A percentile compares a stretch with the other conserved stretches of the same genome.
These are phyloP conservation scores for Boletus semigastroideus DNA, from an alignment of 1,284 basidiomycete genomes.

Conservation along the genomic window DNA sequence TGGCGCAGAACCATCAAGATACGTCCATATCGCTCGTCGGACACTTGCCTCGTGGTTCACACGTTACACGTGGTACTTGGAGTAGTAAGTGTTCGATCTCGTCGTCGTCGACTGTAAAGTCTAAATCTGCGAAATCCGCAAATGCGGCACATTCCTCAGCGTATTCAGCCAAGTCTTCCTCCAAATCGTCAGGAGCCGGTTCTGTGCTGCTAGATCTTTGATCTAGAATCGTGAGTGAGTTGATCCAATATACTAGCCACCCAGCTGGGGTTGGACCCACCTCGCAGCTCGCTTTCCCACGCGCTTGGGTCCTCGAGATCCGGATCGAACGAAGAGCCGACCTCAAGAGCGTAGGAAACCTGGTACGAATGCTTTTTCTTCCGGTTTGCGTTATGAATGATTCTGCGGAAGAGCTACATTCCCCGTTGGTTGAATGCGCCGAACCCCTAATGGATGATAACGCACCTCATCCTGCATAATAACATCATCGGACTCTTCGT, in stretches of 20 bases:
- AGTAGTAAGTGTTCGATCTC: conserved; percentile 23
- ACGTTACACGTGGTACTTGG: not conserved
- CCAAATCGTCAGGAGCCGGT: conserved; percentile 44
- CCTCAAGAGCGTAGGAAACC: conserved; percentile 62
- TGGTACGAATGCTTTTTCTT: conserved; percentile 52
- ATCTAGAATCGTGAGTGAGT: conserved; percentile 5
- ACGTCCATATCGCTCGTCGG: conserved; percentile 24
- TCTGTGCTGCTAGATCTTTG: conserved; percentile 16
- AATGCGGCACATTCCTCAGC: conserved; percentile 52
- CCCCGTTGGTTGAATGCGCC: conserved; percentile 6
- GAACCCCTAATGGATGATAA: not conserved
- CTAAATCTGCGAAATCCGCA: conserved; percentile 54
- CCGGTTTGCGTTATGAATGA: conserved; percentile 51
- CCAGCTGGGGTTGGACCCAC: conserved; percentile 28
- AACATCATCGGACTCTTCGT: conserved; percentile 44
- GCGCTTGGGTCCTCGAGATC: conserved; percentile 57
- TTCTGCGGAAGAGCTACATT: conserved; percentile 60
- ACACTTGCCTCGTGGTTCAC: not conserved
- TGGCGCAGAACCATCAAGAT: conserved; percentile 17
- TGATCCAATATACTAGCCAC: not conserved
- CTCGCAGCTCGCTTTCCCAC: conserved; percentile 57
- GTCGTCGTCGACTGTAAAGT: conserved; percentile 17
- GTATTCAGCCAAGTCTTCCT: conserved; percentile 58
- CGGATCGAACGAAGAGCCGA: conserved; percentile 73
- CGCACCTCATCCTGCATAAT: conserved; percentile 64